Base-by-base conservation (phyloP, 2,329 filamentous ascomycete genomes). In the Colletotrichum tropicicola region DNA sequence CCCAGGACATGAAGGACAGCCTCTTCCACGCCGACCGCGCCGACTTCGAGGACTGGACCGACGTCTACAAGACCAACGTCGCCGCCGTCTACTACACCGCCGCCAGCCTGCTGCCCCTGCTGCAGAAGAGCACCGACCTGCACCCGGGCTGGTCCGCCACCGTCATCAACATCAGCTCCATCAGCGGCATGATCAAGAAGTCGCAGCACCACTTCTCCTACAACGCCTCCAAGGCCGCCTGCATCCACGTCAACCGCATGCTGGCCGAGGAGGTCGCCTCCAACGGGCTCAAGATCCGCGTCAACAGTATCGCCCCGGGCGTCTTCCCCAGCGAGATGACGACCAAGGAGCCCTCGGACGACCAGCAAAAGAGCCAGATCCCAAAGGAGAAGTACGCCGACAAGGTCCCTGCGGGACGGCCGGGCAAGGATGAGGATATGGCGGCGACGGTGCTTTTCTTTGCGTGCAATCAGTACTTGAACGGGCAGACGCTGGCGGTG, bases 281-380 rank as follows among this genome's bases (percentile, higher is more conserved):
- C 65, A 81, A 86, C 48, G 82, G 85, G 19, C 84, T 91, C 66
- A 90, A 87, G 74, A 82, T 87, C 41, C 92, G 93, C 69, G 84
- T 91, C 37, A 85, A 94, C 72, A 88, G 90, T 41, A 92, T 92
- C 66, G 92, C 92, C 0, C 92, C 92, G 0, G 91, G 91, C 32
- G 84, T 91, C 27, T 86, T 87, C 70, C 90, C 89, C 17, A 91
- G 89, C 72, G 91, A 92, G 85, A 92, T 92, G 91, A 90, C 89
- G 39, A 84, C 87, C 2, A 75, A 74, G 3, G 79, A 76, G 12
- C 15, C 62, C 3, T 83, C 80, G 27, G 78, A 82, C 17, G 77
- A 79, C 17, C 72, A 72, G 30, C 84, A 87, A 68, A 92, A 91
- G 77, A 83, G 90, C 70, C 79, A 86, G 59, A 82, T 88, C 30